Evolutionary conservation across 2,329 filamentous ascomycete genomes (phyloP), one percentile per base, ranked within the genome.

Genomic region (Aspergillus terreus): DNA sequence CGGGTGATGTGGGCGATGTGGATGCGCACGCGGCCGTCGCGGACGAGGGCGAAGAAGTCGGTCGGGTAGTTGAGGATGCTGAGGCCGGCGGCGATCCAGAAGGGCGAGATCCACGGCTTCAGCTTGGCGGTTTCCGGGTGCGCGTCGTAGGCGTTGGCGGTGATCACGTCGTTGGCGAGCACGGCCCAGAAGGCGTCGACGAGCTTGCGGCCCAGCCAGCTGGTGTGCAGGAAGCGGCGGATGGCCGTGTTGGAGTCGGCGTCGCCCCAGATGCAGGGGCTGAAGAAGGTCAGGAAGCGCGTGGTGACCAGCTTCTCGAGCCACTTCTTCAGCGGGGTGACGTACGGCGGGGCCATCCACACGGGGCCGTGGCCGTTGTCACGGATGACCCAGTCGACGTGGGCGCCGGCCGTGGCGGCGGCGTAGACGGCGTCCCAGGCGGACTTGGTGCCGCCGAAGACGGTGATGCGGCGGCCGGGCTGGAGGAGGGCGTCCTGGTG

Each of bases 261-360:
- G 1, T 77, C 74, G 4, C 84, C 85, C 84, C 86, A 92, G 12
- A 87, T 78, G 63, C 87, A 91, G 0, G 88, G 88, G 47, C 82
- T 85, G 68, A 92, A 83, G 83, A 85, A 90, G 2, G 83, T 87
- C 48, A 91, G 70, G 56, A 87, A 77, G 0, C 88, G 82, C 0
- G 82, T 86, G 30, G 81, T 79, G 4, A 86, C 78, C 4, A 90
- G 76, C 59, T 85, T 82, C 67, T 90, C 86, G 0, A 89, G 71
- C 78, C 82, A 83, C 52, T 78, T 79, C 65, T 85, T 85, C n/a
- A 87, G 63, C 0, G 85, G 84, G 1, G 85, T 87, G 14, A 88
- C 83, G 50, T 82, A 83, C 1, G 80, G 55, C 4, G 69, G 69
- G 6, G 65, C 61, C 68, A 74, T 70, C 71, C 71, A 74, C 43